Evolutionary conservation across 495 filamentous ascomycete species (phyloP).

Genomic region (Poronia punctata): DNA sequence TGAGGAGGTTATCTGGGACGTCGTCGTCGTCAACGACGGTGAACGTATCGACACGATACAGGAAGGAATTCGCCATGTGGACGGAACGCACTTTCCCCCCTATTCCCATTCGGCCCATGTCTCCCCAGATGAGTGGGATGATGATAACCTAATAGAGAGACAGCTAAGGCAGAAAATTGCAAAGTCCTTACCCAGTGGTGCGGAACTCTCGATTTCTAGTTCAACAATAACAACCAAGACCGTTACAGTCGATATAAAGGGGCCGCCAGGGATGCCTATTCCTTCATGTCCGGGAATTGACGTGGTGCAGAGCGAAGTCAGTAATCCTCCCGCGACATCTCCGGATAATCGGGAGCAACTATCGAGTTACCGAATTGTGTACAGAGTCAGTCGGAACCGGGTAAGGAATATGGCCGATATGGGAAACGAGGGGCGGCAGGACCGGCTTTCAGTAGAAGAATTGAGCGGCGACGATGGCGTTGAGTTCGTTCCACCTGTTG

Average conservation of each 20-base stretch:
- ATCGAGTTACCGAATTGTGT: slow-evolving; percentile 36
- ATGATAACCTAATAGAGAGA: slow-evolving; percentile 33
- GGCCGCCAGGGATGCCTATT: slow-evolving; percentile 52
- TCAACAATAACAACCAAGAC: slow-evolving; percentile 58
- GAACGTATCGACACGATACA: slow-evolving; percentile 52
- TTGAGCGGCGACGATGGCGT: slow-evolving; percentile 27
- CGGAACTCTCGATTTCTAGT: slow-evolving; percentile 58
- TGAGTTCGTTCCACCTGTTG: slow-evolving; percentile 11
- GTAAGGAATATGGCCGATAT: slow-evolving; percentile 22
- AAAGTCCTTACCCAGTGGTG: slow-evolving; percentile 36
- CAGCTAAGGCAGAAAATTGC: slow-evolving; percentile 41
- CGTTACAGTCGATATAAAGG: slow-evolving; percentile 65
- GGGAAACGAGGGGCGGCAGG: background rate
- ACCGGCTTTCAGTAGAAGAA: slow-evolving; percentile 22
- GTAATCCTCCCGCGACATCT: slow-evolving; percentile 6
- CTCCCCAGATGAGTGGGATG: slow-evolving; percentile 25
- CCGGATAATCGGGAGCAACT: slow-evolving; percentile 4
- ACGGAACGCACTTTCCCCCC: slow-evolving; percentile 1
- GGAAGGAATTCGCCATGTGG: slow-evolving; percentile 20
- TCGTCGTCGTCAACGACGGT: slow-evolving; percentile 64
- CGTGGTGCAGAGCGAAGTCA: slow-evolving; percentile 50
- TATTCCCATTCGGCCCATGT: slow-evolving; percentile 27
- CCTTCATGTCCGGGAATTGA: slow-evolving; percentile 59
- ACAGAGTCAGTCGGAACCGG: slow-evolving; percentile 33
- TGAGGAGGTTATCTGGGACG: slow-evolving; percentile 69